Percentiles rank a stretch among this genome's conserved stretches.
Conservation (phyloP, 2,329 filamentous ascomycete genomes). For the Coniochaeta sp. region DNA sequence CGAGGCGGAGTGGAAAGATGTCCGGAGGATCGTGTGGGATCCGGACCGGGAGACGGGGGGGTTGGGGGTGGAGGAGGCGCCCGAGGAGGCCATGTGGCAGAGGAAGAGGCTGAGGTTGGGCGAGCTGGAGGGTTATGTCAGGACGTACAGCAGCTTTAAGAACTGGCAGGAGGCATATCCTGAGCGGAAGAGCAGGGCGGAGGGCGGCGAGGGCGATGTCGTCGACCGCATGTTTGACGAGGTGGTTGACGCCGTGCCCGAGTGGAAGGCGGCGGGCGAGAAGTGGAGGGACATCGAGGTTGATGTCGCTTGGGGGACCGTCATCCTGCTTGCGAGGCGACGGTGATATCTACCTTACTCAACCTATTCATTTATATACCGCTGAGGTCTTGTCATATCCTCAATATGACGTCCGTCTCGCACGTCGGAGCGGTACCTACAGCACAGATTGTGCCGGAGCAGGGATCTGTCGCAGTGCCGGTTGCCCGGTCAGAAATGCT, state of each 20-base stretch:
- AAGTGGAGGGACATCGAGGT: constrained; percentile 47
- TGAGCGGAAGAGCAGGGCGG: constrained; percentile 35
- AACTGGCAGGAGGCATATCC: constrained; percentile 52
- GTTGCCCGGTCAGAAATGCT: constrained; percentile 3
- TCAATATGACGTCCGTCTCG: too few relatives aligned
- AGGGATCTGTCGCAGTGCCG: background rate
- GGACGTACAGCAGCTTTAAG: constrained; percentile 53
- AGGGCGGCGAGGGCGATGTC: constrained; percentile 53
- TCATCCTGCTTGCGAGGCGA: constrained; percentile 48
- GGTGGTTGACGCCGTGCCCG: constrained; percentile 44
- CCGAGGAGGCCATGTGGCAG: constrained; percentile 36
- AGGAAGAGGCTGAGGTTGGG: constrained; percentile 45
- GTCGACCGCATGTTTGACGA: constrained; percentile 56
- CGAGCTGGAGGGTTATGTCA: constrained; percentile 51
- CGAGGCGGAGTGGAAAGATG: constrained; percentile 39
- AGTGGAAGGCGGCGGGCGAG: constrained; percentile 40
- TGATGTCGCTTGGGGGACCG: constrained; percentile 54
- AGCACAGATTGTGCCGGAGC: too few relatives aligned
- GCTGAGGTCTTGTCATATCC: too few relatives aligned
- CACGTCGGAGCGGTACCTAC: too few relatives aligned
- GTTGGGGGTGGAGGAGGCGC: constrained; percentile 15
- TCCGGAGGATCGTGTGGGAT: constrained; percentile 49
- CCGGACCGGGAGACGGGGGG: constrained; percentile 34
- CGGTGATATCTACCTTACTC: constrained; percentile 15
- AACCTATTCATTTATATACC: too few relatives aligned